A percentile compares a stretch with the other conserved stretches of the same genome.
Evolutionary conservation across 1,284 basidiomycete genomes (phyloP).

Genomic region (Ceratobasidium sp.): DNA sequence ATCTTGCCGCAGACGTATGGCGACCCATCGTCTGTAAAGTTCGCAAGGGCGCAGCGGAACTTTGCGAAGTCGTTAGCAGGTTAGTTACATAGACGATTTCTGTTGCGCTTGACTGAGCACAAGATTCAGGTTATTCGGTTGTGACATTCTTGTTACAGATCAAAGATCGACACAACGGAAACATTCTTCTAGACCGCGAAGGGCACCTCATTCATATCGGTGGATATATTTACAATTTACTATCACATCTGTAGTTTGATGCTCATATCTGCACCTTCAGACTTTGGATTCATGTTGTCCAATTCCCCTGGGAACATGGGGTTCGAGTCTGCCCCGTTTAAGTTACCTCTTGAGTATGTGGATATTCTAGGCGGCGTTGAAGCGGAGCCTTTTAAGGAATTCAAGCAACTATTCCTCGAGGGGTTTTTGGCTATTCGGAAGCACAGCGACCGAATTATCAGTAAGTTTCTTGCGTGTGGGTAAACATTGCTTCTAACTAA

Average conservation of each 20-base stretch:
- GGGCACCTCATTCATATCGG: constrained; percentile 80
- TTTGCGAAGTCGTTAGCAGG: constrained; percentile 96
- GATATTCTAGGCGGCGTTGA: constrained; percentile 94
- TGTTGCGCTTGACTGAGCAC: not conserved
- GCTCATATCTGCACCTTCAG: constrained; percentile 70
- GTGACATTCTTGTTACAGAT: constrained; percentile 95
- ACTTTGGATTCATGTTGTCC: constrained; percentile 98
- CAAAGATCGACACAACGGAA: constrained; percentile 99
- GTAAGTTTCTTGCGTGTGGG: constrained; percentile 61
- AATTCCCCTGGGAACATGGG: constrained; percentile 98
- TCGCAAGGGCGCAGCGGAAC: constrained; percentile 84
- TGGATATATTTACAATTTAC: constrained; percentile 39
- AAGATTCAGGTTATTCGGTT: constrained; percentile 81
- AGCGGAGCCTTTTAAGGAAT: constrained; percentile 82
- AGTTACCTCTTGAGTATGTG: constrained; percentile 90
- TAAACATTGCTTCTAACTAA: constrained; percentile 1
- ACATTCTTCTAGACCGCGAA: constrained; percentile 94
- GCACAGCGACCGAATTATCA: constrained; percentile 96
- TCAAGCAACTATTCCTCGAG: constrained; percentile 87
- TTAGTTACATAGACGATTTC: constrained; percentile 50
- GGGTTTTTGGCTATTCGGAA: constrained; percentile 95
- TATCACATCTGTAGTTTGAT: constrained; percentile 45
- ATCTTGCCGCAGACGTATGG: constrained; percentile 77
- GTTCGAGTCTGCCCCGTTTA: constrained; percentile 99
- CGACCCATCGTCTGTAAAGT: constrained; percentile 86